Evolutionary conservation across 1,284 basidiomycete genomes (phyloP).

Genomic region (Violaceomyces palustris): DNA sequence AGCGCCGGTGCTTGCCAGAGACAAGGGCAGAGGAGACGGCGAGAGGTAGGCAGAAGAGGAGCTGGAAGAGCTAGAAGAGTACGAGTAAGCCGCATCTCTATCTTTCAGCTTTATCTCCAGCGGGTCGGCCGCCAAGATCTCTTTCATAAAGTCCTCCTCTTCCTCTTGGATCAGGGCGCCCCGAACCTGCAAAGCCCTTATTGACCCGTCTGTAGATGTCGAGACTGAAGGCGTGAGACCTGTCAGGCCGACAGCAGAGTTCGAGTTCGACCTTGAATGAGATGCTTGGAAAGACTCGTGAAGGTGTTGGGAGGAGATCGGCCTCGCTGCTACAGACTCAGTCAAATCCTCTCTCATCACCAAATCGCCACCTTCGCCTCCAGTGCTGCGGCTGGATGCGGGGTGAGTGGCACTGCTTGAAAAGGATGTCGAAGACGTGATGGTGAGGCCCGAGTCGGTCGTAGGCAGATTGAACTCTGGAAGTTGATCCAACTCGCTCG

Average conservation of each 20-base stretch:
- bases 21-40: too few species aligned
- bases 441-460: constrained; percentile 13
- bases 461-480: constrained; percentile 28
- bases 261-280: not conserved
- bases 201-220: not conserved
- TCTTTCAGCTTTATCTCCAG: constrained; percentile 5
- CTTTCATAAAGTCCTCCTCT: constrained; percentile 40
- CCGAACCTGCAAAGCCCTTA: constrained; percentile 30
- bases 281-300: too few species aligned
- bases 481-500: constrained; percentile 46
- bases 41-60: too few species aligned
- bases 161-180: constrained; percentile 49
- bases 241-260: too few species aligned
- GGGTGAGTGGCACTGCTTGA: constrained; percentile 6
- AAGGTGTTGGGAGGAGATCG: too few species aligned
- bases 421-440: constrained; percentile 6
- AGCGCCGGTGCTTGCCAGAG: too few species aligned
- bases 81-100: too few species aligned
- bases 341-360: not conserved
- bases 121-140: constrained; percentile 28
- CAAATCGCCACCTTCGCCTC: too few species aligned
- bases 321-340: constrained; percentile 5
- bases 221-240: not conserved
- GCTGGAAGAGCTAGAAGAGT: too few species aligned
- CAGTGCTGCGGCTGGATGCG: constrained; percentile 7